Evolutionary conservation across 2,329 filamentous ascomycete species (phyloP).

Genomic region (Seiridium unicorne): DNA sequence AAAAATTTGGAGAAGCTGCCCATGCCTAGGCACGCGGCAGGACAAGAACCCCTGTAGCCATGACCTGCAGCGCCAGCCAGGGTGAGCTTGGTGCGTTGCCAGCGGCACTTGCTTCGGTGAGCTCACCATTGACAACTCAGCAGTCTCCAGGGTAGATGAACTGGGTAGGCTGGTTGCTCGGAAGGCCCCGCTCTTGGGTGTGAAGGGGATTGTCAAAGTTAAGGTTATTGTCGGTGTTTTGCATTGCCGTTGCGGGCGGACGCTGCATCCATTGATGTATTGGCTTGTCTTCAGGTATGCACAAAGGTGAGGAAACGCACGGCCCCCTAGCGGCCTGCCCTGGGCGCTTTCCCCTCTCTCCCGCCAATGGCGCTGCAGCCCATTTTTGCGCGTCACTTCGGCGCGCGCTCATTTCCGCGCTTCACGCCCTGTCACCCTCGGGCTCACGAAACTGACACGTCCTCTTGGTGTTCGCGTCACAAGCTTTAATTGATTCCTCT

Average conservation of each 20-base stretch:
- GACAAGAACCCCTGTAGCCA: too few species aligned
- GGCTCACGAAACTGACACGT: conserved; percentile 35
- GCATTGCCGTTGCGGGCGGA: not conserved
- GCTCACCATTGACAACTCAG: too few species aligned
- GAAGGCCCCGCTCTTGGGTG: too few species aligned
- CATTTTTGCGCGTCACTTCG: conserved; percentile 11
- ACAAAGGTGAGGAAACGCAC: not conserved
- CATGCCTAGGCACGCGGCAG: too few species aligned
- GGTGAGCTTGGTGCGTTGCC: too few species aligned
- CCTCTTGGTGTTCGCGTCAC: conserved; percentile 14
- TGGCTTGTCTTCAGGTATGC: not conserved
- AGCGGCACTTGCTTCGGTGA: too few species aligned
- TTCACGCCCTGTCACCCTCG: conserved; percentile 9
- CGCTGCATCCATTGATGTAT: not conserved
- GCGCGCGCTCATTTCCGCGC: conserved; percentile 11
- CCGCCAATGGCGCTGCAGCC: not conserved
- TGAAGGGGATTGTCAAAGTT: not conserved
- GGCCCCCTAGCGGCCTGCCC: not conserved
- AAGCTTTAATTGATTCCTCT: conserved; percentile 29
- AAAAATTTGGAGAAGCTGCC: too few species aligned
- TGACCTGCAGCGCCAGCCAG: too few species aligned
- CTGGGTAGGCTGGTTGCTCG: too few species aligned
- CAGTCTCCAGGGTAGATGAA: too few species aligned
- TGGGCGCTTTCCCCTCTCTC: not conserved
- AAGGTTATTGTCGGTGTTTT: not conserved